A percentile compares a stretch with the other conserved stretches of the same genome.
phyloP scores from a whole-genome alignment of 495 filamentous ascomycete genomes.

The Aspergillus kassunensis region DNA sequence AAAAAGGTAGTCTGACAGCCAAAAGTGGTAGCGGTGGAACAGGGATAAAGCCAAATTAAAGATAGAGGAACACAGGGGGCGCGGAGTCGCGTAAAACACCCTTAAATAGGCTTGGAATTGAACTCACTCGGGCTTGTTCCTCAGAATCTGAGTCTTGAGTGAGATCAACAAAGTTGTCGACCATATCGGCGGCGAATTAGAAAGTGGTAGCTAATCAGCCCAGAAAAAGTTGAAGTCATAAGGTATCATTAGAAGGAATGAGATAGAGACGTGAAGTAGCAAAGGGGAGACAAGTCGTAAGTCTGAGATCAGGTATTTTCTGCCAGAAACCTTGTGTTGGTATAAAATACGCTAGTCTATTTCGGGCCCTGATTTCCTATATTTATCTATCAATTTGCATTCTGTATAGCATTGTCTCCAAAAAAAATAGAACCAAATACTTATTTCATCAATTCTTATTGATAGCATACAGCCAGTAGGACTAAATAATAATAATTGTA shows the following conservation, averaged over 20 bases:
- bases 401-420: no score
- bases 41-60: background rate
- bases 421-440: no score
- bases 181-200: no score
- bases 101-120: background rate
- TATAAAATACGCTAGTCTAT: background rate
- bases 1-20: background rate
- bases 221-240: no score
- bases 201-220: no score
- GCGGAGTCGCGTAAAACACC: no score
- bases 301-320: slow-evolving; percentile 1
- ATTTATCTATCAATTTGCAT: background rate
- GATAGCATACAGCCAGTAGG: no score
- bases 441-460: no score
- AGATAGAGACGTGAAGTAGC: background rate
- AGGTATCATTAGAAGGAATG: background rate
- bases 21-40: background rate
- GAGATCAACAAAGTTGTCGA: slow-evolving; percentile 25
- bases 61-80: background rate
- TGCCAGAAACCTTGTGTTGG: background rate
- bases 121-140: slow-evolving; percentile 7
- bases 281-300: background rate
- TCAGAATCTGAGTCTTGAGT: slow-evolving; percentile 24
- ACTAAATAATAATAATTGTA: no score
- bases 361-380: background rate